Base-by-base conservation (phyloP, 345 rosid species). In the Citrus medica region DNA sequence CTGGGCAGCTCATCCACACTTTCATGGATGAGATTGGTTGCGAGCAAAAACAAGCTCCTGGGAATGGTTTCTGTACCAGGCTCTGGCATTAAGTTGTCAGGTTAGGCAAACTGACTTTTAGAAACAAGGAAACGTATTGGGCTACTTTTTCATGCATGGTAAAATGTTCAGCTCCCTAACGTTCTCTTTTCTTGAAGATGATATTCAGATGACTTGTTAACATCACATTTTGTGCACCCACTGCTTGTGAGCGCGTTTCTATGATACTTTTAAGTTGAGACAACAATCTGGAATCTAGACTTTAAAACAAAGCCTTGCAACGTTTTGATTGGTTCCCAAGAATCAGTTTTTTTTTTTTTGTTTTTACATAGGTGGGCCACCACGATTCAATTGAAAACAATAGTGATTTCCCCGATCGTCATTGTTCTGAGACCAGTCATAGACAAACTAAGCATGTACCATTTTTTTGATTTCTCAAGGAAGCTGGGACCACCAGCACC, bases 1-100 rank as follows among this genome's bases (percentile, higher is more conserved):
- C 90, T 1, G 88, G 78, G 64, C 92, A 87, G 72, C 88, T 89
- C 53, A 79, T 79, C 46, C 86, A 90, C 66, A 61, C 92, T 16
- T 88, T 90, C 75, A 68, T 38, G 66, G 87, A 84, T 27, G 78
- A 82, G 83, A 86, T 90, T 28, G 71, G 83, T 76, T 67, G 69
- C 30, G 84, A 88, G 69, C 79, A 65, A 67, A 83, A 83, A 73
- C 78, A 73, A 55, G 69, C 40, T 78, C 81, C 77, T n/a, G 59
- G 38, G 73, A 71, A 46, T 28, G 82, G 87, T 1, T 82, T 78
- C 78, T 85, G 81, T 75, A 37, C 79, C 56, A 76, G 79, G 56
- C 59, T 79, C 28, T 76, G 85, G 86, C 87, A 84, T 79, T 84
- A 67, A 58, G 37, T 40, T 53, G 38, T 13, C 5, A 46, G 19